Evolutionary conservation across 495 filamentous ascomycete species (phyloP), one percentile per base, ranked within the genome.

Genomic region (Chaetomium fimeti): DNA sequence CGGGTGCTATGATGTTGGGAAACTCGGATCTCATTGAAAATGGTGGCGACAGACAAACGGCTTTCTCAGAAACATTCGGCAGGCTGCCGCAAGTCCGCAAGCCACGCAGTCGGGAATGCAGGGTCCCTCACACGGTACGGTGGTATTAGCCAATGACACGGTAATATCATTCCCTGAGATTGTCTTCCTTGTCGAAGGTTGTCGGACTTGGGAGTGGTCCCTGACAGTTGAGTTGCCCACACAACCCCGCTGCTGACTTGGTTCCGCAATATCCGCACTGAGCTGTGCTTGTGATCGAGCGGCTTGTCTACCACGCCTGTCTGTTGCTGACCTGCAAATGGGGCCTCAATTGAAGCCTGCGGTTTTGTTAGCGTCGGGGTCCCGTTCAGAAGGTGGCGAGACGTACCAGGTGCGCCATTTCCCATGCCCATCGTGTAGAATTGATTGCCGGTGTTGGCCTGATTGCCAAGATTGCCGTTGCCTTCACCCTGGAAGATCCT

Each of bases 311-410:
- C 38, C 40, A 43, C 40, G 18, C 22, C 16, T 36, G 16, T 28
- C 20, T 28, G 38, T 12, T 3, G 3, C 24, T 13, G 22, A 16
- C 40, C 48, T 27, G 22, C 8, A 36, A 2, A 18, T 48, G 18
- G 12, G 18, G 57, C 36, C 13, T 56, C 32, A 62, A 38, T 56
- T 56, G 40, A 62, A 62, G 18, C 60, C 60, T 62, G 48, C 36
- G 9, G 38, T 38, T 20, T 0, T 15, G 25, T 43, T 55, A 62
- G 27, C 38, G 15, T 47, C 2, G n/a, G 5, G 6, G 43, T n/a
- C 7, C 7, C 5, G 2, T 36, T 36, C 32, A 6, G n/a, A 42
- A 2, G 7, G 9, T 27, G 22, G 11, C 2, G 24, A 58, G 24
- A 36, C 60, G 53, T 36, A 62, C 60, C 60, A n/a, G 38, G 36